Conservation (phyloP, 495 filamentous ascomycete species). For the Neurospora tetraspora region DNA sequence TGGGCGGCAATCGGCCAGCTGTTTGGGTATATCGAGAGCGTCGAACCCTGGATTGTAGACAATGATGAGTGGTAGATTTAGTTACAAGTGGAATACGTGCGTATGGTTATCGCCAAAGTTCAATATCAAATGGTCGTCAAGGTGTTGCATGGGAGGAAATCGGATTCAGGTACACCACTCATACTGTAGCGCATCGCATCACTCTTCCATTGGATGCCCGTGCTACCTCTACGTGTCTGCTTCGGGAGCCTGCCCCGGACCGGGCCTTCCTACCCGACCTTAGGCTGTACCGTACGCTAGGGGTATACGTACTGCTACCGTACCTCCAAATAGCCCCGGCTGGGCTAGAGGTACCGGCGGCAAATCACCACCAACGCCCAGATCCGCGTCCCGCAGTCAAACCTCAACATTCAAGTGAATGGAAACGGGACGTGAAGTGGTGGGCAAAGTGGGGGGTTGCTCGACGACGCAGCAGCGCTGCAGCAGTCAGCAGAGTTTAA, state of each 20-base stretch:
- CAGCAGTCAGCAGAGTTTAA: neutral
- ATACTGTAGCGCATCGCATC: neutral
- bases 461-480: neutral
- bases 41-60: neutral
- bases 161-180: neutral
- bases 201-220: neutral
- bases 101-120: neutral
- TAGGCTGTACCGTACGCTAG: neutral
- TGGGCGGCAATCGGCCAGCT: neutral
- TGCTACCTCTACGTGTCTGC: neutral
- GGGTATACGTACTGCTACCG: neutral
- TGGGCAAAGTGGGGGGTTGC: neutral
- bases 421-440: neutral
- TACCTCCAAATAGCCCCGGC: neutral
- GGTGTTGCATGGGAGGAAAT: neutral
- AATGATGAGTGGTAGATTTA: neutral
- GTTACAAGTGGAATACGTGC: neutral
- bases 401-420: neutral
- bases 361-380: neutral
- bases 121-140: neutral
- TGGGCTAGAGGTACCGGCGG: neutral
- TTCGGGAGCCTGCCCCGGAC: neutral
- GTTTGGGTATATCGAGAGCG: neutral
- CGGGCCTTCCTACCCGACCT: neutral
- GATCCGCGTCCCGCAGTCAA: neutral